Conservation (phyloP, 2,329 filamentous ascomycete genomes). For the Cercospora sp. region DNA sequence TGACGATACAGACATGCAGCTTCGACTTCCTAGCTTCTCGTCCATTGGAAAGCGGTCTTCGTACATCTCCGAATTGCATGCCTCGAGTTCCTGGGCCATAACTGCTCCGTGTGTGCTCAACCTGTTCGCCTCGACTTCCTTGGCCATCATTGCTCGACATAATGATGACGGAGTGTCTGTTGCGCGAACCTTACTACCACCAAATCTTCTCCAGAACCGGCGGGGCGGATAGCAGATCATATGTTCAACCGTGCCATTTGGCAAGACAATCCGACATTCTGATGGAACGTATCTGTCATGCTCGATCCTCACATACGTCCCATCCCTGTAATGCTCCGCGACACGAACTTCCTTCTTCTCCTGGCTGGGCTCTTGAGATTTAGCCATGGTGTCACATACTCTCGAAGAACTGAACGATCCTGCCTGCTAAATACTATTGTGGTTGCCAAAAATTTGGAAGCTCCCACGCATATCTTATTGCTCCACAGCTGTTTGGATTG, state of each 20-base stretch:
- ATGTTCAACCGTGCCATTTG: conserved; percentile 5
- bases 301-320: conserved; percentile 3
- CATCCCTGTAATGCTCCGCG: background rate
- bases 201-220: background rate
- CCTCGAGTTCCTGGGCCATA: background rate
- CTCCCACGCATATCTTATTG: background rate
- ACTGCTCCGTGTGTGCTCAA: background rate
- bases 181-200: background rate
- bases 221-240: conserved; percentile 6
- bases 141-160: background rate
- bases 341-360: background rate
- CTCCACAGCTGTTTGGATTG: background rate
- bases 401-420: background rate
- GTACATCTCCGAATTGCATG: background rate
- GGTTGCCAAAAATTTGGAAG: background rate
- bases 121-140: background rate
- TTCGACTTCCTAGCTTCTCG: background rate
- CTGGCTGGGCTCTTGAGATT: background rate
- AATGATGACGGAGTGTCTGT: background rate
- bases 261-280: conserved; percentile 7
- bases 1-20: background rate
- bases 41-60: background rate
- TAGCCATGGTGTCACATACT: background rate
- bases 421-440: background rate
- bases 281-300: conserved; percentile 7